phyloP scores from a whole-genome alignment of 2,329 filamentous ascomycete species.

The Epichloe amarillans region DNA sequence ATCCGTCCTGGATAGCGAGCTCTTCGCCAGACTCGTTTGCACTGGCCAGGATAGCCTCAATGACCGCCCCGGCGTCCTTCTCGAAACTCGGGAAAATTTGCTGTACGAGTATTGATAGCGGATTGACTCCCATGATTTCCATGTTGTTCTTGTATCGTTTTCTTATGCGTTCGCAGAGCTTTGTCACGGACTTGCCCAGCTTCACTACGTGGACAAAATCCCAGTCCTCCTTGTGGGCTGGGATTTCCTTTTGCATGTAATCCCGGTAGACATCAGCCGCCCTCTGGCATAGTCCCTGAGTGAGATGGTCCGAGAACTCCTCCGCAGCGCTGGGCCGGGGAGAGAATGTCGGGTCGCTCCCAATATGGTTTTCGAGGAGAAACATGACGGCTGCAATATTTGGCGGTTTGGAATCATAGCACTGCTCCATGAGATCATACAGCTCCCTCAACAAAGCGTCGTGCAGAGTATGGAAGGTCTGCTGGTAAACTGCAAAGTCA shows the following conservation, averaged over 20 bases:
- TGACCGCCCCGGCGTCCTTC: constrained; percentile 73
- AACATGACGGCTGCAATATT: constrained; percentile 68
- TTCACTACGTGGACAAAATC: constrained; percentile 83
- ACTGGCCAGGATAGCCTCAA: constrained; percentile 65
- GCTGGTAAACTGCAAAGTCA: constrained; percentile 59
- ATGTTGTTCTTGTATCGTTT: constrained; percentile 85
- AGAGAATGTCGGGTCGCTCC: constrained; percentile 62
- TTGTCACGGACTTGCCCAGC: constrained; percentile 74
- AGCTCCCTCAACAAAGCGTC: constrained; percentile 77
- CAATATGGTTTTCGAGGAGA: constrained; percentile 70
- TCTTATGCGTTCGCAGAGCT: constrained; percentile 74
- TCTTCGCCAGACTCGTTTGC: constrained; percentile 58
- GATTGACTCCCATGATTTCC: constrained; percentile 65
- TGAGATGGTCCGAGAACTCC: constrained; percentile 58
- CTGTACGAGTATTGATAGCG: constrained; percentile 58
- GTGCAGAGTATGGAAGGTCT: constrained; percentile 60
- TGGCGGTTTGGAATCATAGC: constrained; percentile 79
- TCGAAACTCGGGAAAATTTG: constrained; percentile 85
- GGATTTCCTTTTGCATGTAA: constrained; percentile 65
- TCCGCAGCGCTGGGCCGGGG: constrained; percentile 55
- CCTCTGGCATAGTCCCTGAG: constrained; percentile 58
- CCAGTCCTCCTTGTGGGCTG: constrained; percentile 70
- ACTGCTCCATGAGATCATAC: constrained; percentile 74
- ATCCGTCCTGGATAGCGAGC: constrained; percentile 80
- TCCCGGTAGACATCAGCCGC: constrained; percentile 69